Percentiles rank a stretch among this genome's conserved stretches.
Conservation (phyloP, 495 filamentous ascomycete genomes). For the Friedmanniomyces endolithicus region DNA sequence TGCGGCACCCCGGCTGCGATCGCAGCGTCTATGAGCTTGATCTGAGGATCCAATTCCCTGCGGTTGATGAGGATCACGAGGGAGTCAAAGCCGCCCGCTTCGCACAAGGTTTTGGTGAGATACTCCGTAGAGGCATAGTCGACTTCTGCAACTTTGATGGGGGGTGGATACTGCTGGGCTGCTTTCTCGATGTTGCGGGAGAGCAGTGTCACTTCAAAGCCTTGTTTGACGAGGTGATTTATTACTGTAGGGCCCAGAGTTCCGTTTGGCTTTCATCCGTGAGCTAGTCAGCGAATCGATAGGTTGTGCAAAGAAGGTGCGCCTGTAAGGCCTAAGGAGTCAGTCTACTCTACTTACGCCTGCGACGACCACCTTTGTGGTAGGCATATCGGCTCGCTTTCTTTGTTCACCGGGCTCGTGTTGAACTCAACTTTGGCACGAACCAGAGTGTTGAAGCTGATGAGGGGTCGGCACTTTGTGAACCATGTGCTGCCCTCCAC, state of each 20-base stretch:
- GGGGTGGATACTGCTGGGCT: conserved; percentile 25
- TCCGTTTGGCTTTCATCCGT: conserved; percentile 43
- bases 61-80: conserved; percentile 42
- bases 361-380: conserved; percentile 31
- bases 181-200: conserved; percentile 35
- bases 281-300: too few relatives aligned
- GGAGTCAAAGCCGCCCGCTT: conserved; percentile 40
- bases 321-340: too few relatives aligned
- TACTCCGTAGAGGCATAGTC: conserved; percentile 1
- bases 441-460: too few relatives aligned
- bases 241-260: conserved; percentile 47
- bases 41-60: conserved; percentile 31
- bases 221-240: conserved; percentile 39
- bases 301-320: too few relatives aligned
- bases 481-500: too few relatives aligned
- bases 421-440: too few relatives aligned
- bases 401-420: too few relatives aligned
- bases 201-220: conserved; percentile 48
- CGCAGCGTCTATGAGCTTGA: conserved; percentile 46
- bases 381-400: not conserved
- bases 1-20: conserved; percentile 46
- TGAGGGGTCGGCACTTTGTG: not conserved
- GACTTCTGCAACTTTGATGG: conserved; percentile 16
- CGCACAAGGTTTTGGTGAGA: conserved; percentile 29
- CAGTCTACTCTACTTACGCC: conserved; percentile 21